These are phyloP conservation scores for Fusarium anguioides DNA, from an alignment of 2,329 filamentous ascomycete genomes.

Conservation along the genomic window DNA sequence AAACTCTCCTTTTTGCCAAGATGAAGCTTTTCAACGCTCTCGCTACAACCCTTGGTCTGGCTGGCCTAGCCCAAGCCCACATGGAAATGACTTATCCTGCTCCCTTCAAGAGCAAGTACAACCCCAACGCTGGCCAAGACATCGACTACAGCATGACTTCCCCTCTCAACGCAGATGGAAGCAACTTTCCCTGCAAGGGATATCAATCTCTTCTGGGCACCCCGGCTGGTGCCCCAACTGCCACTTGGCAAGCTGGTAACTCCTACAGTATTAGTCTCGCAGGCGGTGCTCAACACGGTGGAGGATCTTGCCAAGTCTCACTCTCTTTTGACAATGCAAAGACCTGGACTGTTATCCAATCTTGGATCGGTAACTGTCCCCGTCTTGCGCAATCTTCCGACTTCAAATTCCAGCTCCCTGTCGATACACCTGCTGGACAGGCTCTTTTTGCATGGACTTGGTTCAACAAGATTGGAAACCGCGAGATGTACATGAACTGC, in stretches of 20 bases:
- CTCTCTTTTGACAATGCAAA: constrained; percentile 77
- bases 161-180: constrained; percentile 69
- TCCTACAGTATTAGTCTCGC: constrained; percentile 70
- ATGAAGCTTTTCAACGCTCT: constrained; percentile 39
- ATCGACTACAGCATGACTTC: constrained; percentile 79
- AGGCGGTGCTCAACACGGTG: constrained; percentile 71
- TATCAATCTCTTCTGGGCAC: constrained; percentile 61
- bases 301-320: constrained; percentile 80
- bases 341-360: constrained; percentile 74
- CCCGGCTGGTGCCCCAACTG: constrained; percentile 62
- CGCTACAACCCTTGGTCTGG: constrained; percentile 54
- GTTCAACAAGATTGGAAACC: constrained; percentile 80
- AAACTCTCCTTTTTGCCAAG: neutral
- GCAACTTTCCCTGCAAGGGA: constrained; percentile 82
- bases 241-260: constrained; percentile 71
- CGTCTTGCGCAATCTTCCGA: constrained; percentile 52
- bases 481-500: constrained; percentile 90
- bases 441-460: constrained; percentile 80
- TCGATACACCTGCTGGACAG: constrained; percentile 54
- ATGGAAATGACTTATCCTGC: constrained; percentile 65
- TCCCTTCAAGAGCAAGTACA: constrained; percentile 64
- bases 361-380: constrained; percentile 66
- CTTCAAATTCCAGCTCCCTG: constrained; percentile 74
- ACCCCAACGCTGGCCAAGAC: constrained; percentile 57
- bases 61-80: constrained; percentile 60